Evolutionary conservation across 139 green algal genomes (phyloP), one percentile per base, ranked within the genome.

Genomic region (Ulvella scutata): DNA sequence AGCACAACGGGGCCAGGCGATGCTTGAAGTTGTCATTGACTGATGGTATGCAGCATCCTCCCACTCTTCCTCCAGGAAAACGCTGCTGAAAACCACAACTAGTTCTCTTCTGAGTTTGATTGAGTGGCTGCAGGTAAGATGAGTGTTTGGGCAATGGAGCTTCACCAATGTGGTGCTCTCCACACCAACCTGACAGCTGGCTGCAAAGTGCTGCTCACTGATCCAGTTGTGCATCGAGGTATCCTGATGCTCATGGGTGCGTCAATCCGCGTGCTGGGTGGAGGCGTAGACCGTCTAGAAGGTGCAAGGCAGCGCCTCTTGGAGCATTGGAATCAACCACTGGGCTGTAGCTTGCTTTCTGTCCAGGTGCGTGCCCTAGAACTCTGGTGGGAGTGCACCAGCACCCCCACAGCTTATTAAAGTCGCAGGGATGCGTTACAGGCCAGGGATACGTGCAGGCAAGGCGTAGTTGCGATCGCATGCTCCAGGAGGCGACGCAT

Each of bases 1-100:
- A n/a, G n/a, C 72, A 75, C 20, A 34, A 76, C 21, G 4, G 29
- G 4, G 33, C 37, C n/a, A 51, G 37, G 26, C 79, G 87, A 10
- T 88, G 82, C 72, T 78, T 91, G 13, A 91, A 92, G 79, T 81
- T 93, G 51, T 75, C 82, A 0, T 75, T 93, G 4, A 91, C 84
- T 29, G 88, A 92, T 72, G 87, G 88, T 93, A 51, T 36, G 86
- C 4, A 74, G 13, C 13, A 59, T 59, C 40, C 17, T 13, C 17
- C 13, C 40, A 26, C 40, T 26, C 13, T 13, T 59, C 40, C 13
- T 59, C 13, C 40, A 59, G 13, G 17, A 13, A 13, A 26, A 17
- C 40, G 17, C 17, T 59, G 40, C 17, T 59, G 13, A 59, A 13
- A 20, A 17, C 40, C 17, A 26, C 21, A 17, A 26, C 40, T 17